Evolutionary conservation across 192 early-diverging fungal genomes (phyloP).

Genomic region (Nowakowskiella sp.): DNA sequence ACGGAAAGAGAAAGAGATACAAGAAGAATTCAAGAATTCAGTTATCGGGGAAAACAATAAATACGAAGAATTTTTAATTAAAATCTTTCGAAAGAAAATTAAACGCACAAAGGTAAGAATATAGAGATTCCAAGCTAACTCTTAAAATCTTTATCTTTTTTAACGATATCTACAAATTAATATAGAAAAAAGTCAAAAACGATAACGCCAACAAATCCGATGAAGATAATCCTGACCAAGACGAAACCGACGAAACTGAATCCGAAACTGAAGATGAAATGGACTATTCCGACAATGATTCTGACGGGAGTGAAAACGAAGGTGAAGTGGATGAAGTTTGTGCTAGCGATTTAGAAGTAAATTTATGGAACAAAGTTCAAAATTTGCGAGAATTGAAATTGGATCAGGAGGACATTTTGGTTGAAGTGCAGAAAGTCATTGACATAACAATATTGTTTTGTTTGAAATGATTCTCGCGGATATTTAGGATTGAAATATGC

Average conservation of each 20-base stretch:
- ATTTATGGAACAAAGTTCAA: slow-evolving; percentile 26
- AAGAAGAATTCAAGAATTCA: slow-evolving; percentile 36
- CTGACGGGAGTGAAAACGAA: slow-evolving; percentile 24
- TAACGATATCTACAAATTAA: too few species aligned
- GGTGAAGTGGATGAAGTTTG: slow-evolving; percentile 37
- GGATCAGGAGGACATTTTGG: slow-evolving; percentile 47
- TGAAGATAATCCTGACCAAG: slow-evolving; percentile 26
- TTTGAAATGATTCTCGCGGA: neutral
- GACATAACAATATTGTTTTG: slow-evolving; percentile 27
- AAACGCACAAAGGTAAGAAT: slow-evolving; percentile 44
- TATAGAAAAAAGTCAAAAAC: slow-evolving; percentile 40
- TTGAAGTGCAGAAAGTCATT: slow-evolving; percentile 54
- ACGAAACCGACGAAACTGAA: slow-evolving; percentile 37
- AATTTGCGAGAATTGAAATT: slow-evolving; percentile 41
- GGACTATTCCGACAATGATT: slow-evolving; percentile 19
- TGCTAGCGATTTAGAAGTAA: slow-evolving; percentile 43
- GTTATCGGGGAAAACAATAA: slow-evolving; percentile 56
- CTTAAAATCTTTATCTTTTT: slow-evolving; percentile 9
- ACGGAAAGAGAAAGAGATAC: slow-evolving; percentile 39
- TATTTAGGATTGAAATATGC: neutral
- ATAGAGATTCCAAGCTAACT: slow-evolving; percentile 3
- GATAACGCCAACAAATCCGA: slow-evolving; percentile 12
- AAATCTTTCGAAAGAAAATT: slow-evolving; percentile 54
- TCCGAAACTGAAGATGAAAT: slow-evolving; percentile 41
- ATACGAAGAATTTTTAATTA: slow-evolving; percentile 48